phyloP scores from a whole-genome alignment of 371 early-diverging fungal genomes.

The Gilbertella persicaria region DNA sequence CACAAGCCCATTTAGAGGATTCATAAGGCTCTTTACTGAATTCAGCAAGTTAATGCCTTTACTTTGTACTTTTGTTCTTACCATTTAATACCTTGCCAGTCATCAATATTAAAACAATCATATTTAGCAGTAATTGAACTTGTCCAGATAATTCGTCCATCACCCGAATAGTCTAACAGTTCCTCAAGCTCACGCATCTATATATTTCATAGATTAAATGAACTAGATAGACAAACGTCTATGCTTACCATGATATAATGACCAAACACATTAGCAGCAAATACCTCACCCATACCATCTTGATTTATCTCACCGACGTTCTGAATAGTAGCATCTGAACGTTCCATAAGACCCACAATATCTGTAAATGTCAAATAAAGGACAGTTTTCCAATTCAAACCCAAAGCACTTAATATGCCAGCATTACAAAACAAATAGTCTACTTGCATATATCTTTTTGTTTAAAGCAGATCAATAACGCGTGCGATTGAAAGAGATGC shows the following conservation, averaged over 20 bases:
- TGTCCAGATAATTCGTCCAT: slow-evolving; percentile 76
- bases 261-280: slow-evolving; percentile 85
- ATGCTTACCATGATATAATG: slow-evolving; percentile 75
- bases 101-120: slow-evolving; percentile 49
- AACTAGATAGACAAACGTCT: too few species aligned
- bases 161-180: slow-evolving; percentile 42
- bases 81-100: slow-evolving; percentile 72
- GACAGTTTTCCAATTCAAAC: slow-evolving; percentile 51
- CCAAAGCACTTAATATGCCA: slow-evolving; percentile 64
- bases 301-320: slow-evolving; percentile 49
- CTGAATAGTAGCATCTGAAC: slow-evolving; percentile 70
- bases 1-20: slow-evolving; percentile 77
- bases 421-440: slow-evolving; percentile 81
- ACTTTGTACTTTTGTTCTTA: slow-evolving; percentile 3
- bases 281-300: slow-evolving; percentile 73
- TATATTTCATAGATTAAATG: too few species aligned
- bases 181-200: slow-evolving; percentile 61
- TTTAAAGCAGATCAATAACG: background rate
- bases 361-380: slow-evolving; percentile 49
- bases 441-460: slow-evolving; percentile 43
- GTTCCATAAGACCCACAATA: slow-evolving; percentile 62
- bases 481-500: background rate
- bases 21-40: slow-evolving; percentile 71
- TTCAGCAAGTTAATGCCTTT: background rate
- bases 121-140: slow-evolving; percentile 67